These are phyloP conservation scores for Diaporthe sp. DNA, from an alignment of 2,329 filamentous ascomycete species.

Conservation along the genomic window DNA sequence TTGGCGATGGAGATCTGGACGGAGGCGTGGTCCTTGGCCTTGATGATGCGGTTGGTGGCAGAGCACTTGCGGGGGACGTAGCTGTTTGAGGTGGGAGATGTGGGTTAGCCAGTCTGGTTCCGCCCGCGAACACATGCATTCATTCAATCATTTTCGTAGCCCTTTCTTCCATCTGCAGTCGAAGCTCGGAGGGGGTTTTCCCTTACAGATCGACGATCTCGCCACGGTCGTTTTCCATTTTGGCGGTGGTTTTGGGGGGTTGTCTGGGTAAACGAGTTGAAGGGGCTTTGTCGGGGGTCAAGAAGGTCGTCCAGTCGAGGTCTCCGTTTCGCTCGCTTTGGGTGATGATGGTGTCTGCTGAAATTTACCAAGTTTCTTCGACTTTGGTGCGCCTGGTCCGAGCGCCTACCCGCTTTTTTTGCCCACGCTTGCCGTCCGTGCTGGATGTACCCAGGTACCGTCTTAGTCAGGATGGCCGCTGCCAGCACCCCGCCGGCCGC, in stretches of 20 bases:
- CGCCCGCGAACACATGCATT: neutral
- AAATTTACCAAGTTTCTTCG: constrained; percentile 40
- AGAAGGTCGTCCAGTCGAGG: constrained; percentile 48
- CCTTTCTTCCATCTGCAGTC: constrained; percentile 36
- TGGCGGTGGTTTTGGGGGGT: constrained; percentile 62
- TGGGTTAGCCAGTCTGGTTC: constrained; percentile 47
- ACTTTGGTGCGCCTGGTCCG: constrained; percentile 40
- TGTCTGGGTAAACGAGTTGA: constrained; percentile 48
- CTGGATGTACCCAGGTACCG: constrained; percentile 14
- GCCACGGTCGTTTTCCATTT: constrained; percentile 99
- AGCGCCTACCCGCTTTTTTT: constrained; percentile 38
- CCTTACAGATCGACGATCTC: constrained; percentile 98
- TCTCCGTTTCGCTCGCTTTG: constrained; percentile 28
- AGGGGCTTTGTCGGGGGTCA: constrained; percentile 49
- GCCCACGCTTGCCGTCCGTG: neutral
- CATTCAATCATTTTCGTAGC: neutral
- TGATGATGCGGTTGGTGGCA: constrained; percentile 99
- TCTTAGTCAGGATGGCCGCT: neutral
- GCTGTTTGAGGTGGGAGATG: constrained; percentile 61
- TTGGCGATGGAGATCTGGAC: constrained; percentile 98
- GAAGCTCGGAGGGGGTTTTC: constrained; percentile 45
- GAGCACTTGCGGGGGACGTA: constrained; percentile 99
- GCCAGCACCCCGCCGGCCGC: neutral
- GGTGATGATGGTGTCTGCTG: constrained; percentile 36
- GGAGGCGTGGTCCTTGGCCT: constrained; percentile 99